Base-by-base conservation (phyloP, 225 moss, liverwort and hornwort genomes). In the Thuidium tamariscinum region DNA sequence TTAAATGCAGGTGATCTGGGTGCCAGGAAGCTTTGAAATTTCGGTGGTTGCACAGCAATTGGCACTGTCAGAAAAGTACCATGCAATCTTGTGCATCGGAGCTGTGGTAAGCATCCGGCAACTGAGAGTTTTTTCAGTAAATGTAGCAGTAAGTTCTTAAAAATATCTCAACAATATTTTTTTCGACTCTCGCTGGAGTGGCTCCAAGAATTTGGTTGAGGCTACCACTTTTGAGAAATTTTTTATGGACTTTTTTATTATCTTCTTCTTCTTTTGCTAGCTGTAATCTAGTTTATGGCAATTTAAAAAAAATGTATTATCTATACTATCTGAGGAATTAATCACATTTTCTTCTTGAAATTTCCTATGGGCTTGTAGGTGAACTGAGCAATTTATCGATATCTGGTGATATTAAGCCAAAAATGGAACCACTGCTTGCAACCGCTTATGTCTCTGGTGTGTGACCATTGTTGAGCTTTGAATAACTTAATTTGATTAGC, bases 21-120 rank as follows among this genome's bases (percentile, higher is more conserved):
- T 97, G 61, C 97, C 97, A 52, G 97, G 97, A 88, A 95, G 95
- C 91, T 97, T 95, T 83, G 97, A 97, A 84, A 94, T 95, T 89
- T 95, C 97, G 66, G 87, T 97, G 20, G 94, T 93, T 59, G 91
- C 93, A 51, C 95, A 97, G 86, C 92, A 92, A 78, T 76, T 97
- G 86, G 97, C 94, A 36, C 70, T 89, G 67, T 94, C 97, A 51
- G 88, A 89, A 69, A 95, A 95, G 82, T 97, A 94, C 84, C 91
- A 97, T 89, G 95, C 97, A 42, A 56, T 97, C 48, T 79, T 97
- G 79, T 92, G 94, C 84, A 91, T 97, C 56, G 97, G 97, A 91
- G 97, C 97, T 63, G 97, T 97, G 91, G 95, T 95, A 83, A 88
- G 89, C 30, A 88, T 67, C 56, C 74, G 49, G 80, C 55, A 69